Conservation (phyloP, 2,329 filamentous ascomycete genomes). For the Pestalotiopsis sp. region DNA sequence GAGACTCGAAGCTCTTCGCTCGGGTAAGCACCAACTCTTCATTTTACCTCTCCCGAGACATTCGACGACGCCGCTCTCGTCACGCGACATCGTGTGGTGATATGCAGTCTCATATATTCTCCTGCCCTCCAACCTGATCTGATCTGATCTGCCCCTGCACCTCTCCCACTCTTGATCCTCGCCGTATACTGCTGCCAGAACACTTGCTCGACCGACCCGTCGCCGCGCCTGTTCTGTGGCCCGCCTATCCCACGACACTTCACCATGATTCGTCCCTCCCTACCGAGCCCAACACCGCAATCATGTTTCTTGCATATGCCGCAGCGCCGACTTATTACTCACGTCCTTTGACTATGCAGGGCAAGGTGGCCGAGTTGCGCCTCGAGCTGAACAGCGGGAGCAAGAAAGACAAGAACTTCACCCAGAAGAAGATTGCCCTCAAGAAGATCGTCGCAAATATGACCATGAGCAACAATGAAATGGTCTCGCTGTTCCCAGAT, state of each 20-base stretch:
- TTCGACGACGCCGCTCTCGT: constrained; percentile 2
- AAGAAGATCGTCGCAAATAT: constrained; percentile 99
- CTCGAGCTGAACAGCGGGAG: constrained; percentile 90
- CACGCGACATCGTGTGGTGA: not conserved
- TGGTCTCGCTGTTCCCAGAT: constrained; percentile 95
- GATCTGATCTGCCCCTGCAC: not conserved
- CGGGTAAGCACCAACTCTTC: constrained; percentile 64
- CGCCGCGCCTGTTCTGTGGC: not conserved
- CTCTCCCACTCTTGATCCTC: not conserved
- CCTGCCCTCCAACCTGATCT: not conserved
- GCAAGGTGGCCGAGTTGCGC: constrained; percentile 97
- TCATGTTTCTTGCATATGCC: constrained; percentile 58
- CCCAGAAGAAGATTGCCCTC: constrained; percentile 93
- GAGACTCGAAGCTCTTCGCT: constrained; percentile 99
- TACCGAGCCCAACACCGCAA: constrained; percentile 26
- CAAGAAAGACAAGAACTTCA: constrained; percentile 98
- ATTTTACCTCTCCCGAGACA: constrained; percentile 16
- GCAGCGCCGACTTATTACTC: constrained; percentile 46
- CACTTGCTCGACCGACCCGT: not conserved
- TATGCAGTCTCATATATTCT: not conserved
- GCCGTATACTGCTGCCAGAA: not conserved
- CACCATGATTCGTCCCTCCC: constrained; percentile 24
- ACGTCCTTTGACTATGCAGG: constrained; percentile 71
- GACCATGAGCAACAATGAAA: constrained; percentile 99
- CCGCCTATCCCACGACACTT: constrained; percentile 11